Conservation (phyloP, 2,329 filamentous ascomycete species). For the Cercospora sp. region DNA sequence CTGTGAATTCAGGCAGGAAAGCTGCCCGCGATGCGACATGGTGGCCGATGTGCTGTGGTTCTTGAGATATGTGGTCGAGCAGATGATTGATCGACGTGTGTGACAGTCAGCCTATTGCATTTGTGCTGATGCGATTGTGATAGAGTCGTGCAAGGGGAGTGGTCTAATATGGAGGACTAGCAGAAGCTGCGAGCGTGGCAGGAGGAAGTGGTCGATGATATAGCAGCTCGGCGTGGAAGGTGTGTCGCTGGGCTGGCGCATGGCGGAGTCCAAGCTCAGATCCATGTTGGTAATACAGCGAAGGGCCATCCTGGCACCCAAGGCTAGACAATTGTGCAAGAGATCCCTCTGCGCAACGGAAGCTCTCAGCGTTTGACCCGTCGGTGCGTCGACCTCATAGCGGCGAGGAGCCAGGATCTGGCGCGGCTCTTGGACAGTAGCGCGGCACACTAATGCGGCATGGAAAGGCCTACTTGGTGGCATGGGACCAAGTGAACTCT, state of each 20-base stretch:
- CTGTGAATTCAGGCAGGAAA: conserved; percentile 22
- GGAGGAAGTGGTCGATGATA: conserved; percentile 6
- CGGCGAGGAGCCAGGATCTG: conserved; percentile 6
- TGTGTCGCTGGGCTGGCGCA: neutral
- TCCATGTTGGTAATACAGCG: conserved; percentile 11
- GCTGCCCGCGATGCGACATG: conserved; percentile 27
- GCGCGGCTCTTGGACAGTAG: conserved; percentile 15
- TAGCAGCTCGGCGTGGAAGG: neutral
- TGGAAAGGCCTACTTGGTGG: conserved; percentile 3
- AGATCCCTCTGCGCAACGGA: conserved; percentile 5
- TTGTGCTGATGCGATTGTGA: neutral
- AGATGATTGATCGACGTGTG: neutral
- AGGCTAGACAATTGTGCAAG: conserved; percentile 11
- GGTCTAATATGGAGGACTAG: neutral
- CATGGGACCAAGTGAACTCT: conserved; percentile 13
- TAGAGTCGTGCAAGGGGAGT: neutral
- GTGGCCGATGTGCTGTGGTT: neutral
- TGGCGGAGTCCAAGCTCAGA: conserved; percentile 3
- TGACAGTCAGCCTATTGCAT: neutral
- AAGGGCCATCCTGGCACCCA: conserved; percentile 4
- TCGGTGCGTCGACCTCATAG: conserved; percentile 11
- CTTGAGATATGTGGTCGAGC: neutral
- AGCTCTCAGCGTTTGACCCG: conserved; percentile 12
- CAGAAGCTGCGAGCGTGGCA: neutral
- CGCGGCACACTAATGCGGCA: conserved; percentile 8